Conservation (phyloP, 1,284 basidiomycete genomes). For the Rhizopogon parksii region DNA sequence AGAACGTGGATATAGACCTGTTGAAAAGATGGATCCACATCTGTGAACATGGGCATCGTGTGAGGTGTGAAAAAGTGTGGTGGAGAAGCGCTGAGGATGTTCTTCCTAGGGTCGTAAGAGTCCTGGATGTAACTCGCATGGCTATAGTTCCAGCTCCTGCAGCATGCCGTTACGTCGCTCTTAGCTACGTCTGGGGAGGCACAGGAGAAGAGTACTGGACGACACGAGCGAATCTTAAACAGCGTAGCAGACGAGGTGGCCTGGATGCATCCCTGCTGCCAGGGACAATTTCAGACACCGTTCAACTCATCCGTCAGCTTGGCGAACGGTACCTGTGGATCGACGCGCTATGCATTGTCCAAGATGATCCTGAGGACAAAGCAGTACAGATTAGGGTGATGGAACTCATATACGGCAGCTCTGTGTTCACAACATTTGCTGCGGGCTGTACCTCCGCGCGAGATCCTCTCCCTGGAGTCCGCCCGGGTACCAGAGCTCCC, state of each 20-base stretch:
- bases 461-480: constrained; percentile 10
- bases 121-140: neutral
- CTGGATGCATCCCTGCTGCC: constrained; percentile 1
- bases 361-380: constrained; percentile 11
- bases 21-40: too few relatives aligned
- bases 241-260: neutral
- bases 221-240: neutral
- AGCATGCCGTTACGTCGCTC: constrained; percentile 3
- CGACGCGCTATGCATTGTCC: constrained; percentile 20
- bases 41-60: neutral
- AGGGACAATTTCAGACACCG: constrained; percentile 16
- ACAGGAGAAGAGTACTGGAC: neutral
- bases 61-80: neutral
- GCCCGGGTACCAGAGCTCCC: neutral
- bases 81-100: neutral
- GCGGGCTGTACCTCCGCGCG: neutral
- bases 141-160: neutral
- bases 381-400: constrained; percentile 1
- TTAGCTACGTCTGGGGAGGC: constrained; percentile 12
- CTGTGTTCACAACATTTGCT: constrained; percentile 1
- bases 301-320: constrained; percentile 12
- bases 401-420: constrained; percentile 3
- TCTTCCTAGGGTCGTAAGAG: neutral
- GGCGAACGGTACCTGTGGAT: constrained; percentile 22
- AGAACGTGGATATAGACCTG: too few relatives aligned